Base-by-base conservation (phyloP, 2,329 filamentous ascomycete genomes). In the Hypoxylon sp. region DNA sequence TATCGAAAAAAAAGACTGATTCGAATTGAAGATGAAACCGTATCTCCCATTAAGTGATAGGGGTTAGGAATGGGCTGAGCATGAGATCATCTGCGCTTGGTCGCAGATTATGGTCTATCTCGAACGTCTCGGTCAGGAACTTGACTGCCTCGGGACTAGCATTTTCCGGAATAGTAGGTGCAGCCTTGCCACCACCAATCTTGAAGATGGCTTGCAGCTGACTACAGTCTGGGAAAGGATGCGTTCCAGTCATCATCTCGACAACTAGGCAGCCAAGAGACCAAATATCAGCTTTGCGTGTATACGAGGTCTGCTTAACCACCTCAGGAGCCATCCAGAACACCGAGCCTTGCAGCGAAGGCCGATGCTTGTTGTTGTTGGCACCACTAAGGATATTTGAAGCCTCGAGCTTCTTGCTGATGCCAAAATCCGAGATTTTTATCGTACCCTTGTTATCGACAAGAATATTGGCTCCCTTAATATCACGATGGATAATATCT, bases 301-400 rank as follows among this genome's bases (percentile, higher is more conserved):
- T 98, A 81, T 99, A 97, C 4, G 93, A 94, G 2, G 95, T 98
- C 80, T 98, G 96, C 75, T 96, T 96, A 67, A 99, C 96, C 18
- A 99, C 96, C 81, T 99, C 96, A 7, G 96, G 96, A 0, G 96
- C 96, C 96, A 99, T 99, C 96, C 96, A 99, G 82, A 97, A 99
- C 54, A 99, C 96, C 24, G 93, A 97, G 12, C 96, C 96, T 78
- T 99, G 96, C 2, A 99, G 87, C 1, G 95, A 98, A 2, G 89
- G 88, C 4, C 89, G 83, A 74, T 91, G 84, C 77, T 88, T 89
- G 78, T 86, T 89, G 79, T 89, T 89, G 74, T 85, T 87, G 75
- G 83, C 90, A 72, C 84, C 90, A 75, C 78, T 89, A 48, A 97
- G 87, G 45, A 97, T 87, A 64, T 94, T 96, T 61, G 93, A 91